Base-by-base conservation (phyloP, 2,329 filamentous ascomycete species). In the Scopulariopsis brevicaulis region DNA sequence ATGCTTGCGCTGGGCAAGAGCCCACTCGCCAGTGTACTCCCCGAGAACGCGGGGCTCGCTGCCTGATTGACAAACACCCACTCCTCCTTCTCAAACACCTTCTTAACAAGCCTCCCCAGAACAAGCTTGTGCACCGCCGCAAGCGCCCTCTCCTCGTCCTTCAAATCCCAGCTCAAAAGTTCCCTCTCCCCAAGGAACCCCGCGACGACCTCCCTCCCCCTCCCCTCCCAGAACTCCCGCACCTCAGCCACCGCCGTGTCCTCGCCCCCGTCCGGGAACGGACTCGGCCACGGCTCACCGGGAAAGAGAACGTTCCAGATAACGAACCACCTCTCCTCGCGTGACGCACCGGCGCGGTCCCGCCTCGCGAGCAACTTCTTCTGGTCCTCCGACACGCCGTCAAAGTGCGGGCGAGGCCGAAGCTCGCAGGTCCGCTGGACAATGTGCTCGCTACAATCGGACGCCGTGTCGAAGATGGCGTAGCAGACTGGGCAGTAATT, bases 381-480 rank as follows among this genome's bases (percentile, higher is more conserved):
- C 32, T 59, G 54, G 46, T 34, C 50, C 51, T 59, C 58, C 46
- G 58, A 56, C 28, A 59, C 53, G 35, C 58, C 58, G 4, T 57
- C 58, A 8, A 40, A 11, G 32, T 11, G 8, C 14, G 46, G 32
- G 14, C 37, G 37, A 20, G 28, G 25, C 8, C 46, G 53, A 20
- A 48, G 48, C 53, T 43, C 24, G 53, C 57, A 59, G n/a, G n/a
- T 24, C 22, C 48, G 32, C 20, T n/a, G 53, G 48, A 40, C 22
- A n/a, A 59, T 59, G 53, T 59, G 57, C 11, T 28, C 32, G 25
- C 55, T 43, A 6, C 53, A 40, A 4, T 28, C 53, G 5, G 46
- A 32, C 28, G 34, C 43, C 20, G 24, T 43, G 11, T 7, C 28
- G 18, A 59, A 59, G 22, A 14, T 24, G 25, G n/a, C 46, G 46